Evolutionary conservation across 2,329 filamentous ascomycete species (phyloP).

Genomic region (Cercospora sp.): DNA sequence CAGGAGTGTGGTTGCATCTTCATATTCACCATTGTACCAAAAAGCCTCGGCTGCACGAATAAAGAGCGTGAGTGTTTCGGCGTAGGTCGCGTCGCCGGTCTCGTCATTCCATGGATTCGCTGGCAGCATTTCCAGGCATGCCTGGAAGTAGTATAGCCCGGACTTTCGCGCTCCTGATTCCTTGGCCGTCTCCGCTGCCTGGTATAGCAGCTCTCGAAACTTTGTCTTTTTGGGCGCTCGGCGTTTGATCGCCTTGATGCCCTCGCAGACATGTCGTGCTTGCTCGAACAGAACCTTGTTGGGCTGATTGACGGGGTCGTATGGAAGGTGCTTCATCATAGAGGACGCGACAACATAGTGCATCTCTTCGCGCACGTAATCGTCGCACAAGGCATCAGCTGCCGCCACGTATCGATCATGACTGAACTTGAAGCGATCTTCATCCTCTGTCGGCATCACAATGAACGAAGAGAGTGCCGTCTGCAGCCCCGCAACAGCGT

Average conservation of each 20-base stretch:
- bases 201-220: slow-evolving; percentile 74
- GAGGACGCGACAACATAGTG: slow-evolving; percentile 85
- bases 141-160: slow-evolving; percentile 76
- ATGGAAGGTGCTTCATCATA: slow-evolving; percentile 68
- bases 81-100: slow-evolving; percentile 72
- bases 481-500: slow-evolving; percentile 77
- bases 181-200: slow-evolving; percentile 74
- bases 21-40: slow-evolving; percentile 72
- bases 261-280: slow-evolving; percentile 78
- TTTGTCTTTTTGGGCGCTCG: slow-evolving; percentile 53
- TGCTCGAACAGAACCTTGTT: slow-evolving; percentile 64
- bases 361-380: slow-evolving; percentile 70
- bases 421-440: slow-evolving; percentile 81
- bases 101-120: slow-evolving; percentile 71
- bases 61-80: slow-evolving; percentile 79
- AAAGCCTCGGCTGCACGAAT: slow-evolving; percentile 80
- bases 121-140: slow-evolving; percentile 77
- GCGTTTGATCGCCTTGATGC: slow-evolving; percentile 70
- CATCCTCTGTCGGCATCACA: slow-evolving; percentile 75
- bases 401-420: slow-evolving; percentile 86
- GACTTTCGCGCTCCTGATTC: slow-evolving; percentile 82
- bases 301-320: slow-evolving; percentile 57
- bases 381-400: slow-evolving; percentile 69
- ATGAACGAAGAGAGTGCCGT: slow-evolving; percentile 77
- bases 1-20: slow-evolving; percentile 68